phyloP scores from a whole-genome alignment of 1,284 basidiomycete genomes.

The Sporisorium reilianum region DNA sequence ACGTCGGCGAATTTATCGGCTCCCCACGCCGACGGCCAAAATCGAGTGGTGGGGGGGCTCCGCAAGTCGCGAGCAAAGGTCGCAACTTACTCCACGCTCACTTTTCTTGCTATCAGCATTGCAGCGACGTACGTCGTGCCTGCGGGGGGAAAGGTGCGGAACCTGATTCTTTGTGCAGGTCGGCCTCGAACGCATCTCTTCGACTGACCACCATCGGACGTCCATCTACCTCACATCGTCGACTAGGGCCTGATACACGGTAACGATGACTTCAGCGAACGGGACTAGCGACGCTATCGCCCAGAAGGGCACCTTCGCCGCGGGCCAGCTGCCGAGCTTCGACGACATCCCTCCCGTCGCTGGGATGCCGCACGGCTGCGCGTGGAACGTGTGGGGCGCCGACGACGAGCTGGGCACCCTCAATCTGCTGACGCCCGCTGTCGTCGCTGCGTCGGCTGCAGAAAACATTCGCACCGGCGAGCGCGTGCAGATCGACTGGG shows the following conservation, averaged over 20 bases:
- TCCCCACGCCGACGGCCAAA: constrained; percentile 8
- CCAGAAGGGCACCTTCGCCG: constrained; percentile 8
- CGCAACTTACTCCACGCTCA: too few species aligned
- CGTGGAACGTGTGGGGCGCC: constrained; percentile 44
- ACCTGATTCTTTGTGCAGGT: not conserved
- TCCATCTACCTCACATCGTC: not conserved
- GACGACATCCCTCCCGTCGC: constrained; percentile 32
- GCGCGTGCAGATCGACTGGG: constrained; percentile 47
- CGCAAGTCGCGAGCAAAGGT: not conserved
- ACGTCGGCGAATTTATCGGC: constrained; percentile 13
- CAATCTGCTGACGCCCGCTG: constrained; percentile 37
- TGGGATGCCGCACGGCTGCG: constrained; percentile 47
- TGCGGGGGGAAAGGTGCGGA: too few species aligned
- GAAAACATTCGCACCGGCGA: constrained; percentile 48
- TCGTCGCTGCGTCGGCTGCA: constrained; percentile 26
- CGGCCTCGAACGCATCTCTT: not conserved
- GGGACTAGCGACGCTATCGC: not conserved
- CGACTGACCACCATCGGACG: not conserved
- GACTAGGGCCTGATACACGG: not conserved
- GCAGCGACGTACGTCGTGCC: too few species aligned
- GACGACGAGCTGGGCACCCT: constrained; percentile 39
- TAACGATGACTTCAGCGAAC: constrained; percentile 4
- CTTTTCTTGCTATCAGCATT: too few species aligned
- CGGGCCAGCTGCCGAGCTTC: constrained; percentile 24
- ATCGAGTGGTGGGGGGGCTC: not conserved